Percentiles rank a stretch among this genome's conserved stretches.
Conservation (phyloP, 2,329 filamentous ascomycete genomes). For the Bipolaris zeicola region DNA sequence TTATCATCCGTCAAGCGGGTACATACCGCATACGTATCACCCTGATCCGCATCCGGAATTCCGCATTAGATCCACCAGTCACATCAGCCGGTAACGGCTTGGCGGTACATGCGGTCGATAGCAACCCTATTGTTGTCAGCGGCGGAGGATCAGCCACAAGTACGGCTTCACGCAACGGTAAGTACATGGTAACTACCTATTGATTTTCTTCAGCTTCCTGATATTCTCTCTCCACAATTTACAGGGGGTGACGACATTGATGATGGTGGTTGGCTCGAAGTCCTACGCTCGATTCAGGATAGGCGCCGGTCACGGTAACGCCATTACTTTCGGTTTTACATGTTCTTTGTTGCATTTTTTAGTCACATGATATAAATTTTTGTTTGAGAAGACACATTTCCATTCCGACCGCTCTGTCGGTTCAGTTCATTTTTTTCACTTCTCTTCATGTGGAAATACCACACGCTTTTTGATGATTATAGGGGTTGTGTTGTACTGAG, state of each 20-base stretch:
- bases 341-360: conserved; percentile 21
- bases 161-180: conserved; percentile 38
- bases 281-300: conserved; percentile 35
- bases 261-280: conserved; percentile 41
- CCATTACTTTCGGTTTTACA: conserved; percentile 9
- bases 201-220: conserved; percentile 37
- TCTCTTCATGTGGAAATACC: neutral
- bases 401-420: neutral
- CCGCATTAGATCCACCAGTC: conserved; percentile 34
- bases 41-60: conserved; percentile 40
- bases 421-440: neutral
- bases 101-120: conserved; percentile 42
- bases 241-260: conserved; percentile 36
- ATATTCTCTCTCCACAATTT: conserved; percentile 26
- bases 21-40: conserved; percentile 48
- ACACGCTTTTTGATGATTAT: conserved; percentile 3
- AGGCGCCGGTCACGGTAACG: conserved; percentile 27
- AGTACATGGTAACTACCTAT: conserved; percentile 41
- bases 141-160: conserved; percentile 26
- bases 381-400: conserved; percentile 4
- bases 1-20: conserved; percentile 44
- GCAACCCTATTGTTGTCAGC: conserved; percentile 43
- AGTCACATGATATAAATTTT: conserved; percentile 18
- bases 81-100: conserved; percentile 33
- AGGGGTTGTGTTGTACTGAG: conserved; percentile 2